phyloP scores from a whole-genome alignment of 2,329 filamentous ascomycete genomes.

The Aspergillus aculeatus region DNA sequence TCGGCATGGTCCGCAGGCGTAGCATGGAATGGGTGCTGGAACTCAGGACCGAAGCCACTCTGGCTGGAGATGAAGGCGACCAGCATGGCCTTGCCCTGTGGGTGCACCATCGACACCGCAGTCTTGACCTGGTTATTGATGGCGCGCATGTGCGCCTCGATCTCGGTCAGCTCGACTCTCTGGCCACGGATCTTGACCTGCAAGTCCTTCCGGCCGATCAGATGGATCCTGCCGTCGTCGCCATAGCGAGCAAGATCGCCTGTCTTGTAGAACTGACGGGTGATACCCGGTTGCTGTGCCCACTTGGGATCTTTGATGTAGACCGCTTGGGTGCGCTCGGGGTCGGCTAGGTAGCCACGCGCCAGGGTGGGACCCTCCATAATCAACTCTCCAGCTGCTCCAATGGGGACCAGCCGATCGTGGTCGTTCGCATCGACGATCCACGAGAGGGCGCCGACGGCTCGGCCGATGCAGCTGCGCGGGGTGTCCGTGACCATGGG shows the following conservation, averaged over 20 bases:
- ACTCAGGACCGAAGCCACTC: constrained; percentile 14
- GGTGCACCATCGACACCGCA: constrained; percentile 40
- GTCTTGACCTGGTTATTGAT: constrained; percentile 41
- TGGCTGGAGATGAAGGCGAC: constrained; percentile 16
- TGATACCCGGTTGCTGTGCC: constrained; percentile 14
- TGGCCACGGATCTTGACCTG: constrained; percentile 63
- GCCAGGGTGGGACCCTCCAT: constrained; percentile 46
- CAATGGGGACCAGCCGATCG: constrained; percentile 36
- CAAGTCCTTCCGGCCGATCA: constrained; percentile 56
- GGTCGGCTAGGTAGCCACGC: constrained; percentile 40
- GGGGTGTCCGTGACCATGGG: constrained; percentile 11
- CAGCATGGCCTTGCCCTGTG: constrained; percentile 14
- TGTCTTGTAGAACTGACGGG: constrained; percentile 29
- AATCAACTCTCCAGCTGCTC: constrained; percentile 28
- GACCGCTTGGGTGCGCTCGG: constrained; percentile 21
- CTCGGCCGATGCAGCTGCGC: constrained; percentile 20
- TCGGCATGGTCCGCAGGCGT: constrained; percentile 3
- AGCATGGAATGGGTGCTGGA: constrained; percentile 7
- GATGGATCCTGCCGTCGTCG: constrained; percentile 23
- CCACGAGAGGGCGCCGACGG: constrained; percentile 24
- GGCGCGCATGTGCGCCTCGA: constrained; percentile 36
- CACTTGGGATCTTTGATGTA: constrained; percentile 30
- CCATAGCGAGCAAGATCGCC: constrained; percentile 30
- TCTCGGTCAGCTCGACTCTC: constrained; percentile 55
- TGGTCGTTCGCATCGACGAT: constrained; percentile 31